Evolutionary conservation across 2,329 filamentous ascomycete genomes (phyloP), one percentile per base, ranked within the genome.

Genomic region (Mycogone perniciosa): DNA sequence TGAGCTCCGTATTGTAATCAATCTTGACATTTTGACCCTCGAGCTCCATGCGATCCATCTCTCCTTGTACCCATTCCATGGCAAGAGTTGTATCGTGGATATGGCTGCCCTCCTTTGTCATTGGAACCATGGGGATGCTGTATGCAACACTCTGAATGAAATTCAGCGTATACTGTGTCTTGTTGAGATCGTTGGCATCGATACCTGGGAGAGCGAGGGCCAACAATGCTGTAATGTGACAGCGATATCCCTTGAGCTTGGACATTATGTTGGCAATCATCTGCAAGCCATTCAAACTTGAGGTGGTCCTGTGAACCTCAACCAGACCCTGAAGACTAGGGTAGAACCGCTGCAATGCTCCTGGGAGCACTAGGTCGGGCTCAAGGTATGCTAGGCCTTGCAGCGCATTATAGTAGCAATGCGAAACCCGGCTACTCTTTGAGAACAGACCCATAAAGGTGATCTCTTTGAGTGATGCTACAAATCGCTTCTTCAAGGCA

Each of bases 401-500:
- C 45, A 99, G 76, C 1, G 92, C 89, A 45, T 88, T 90, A 57
- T 96, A 82, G 57, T 92, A 95, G 73, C 91, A 95, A 67, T 86
- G 91, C 64, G 96, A 90, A 3, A 93, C 86, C 45, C 90, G 91
- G 51, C 84, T 85, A 67, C 91, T 96, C 76, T 99, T 99, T 48
- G 91, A 88, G 67, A 96, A 99, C 45, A 99, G 86, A 30, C 93
- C 93, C 91, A 99, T 96, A 67, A 96, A 99, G 4, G 90, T 89
- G 44, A 96, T 92, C 58, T 99, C 93, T 57, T 86, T 85, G 56
- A 99, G 73, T 55, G 89, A 88, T 35, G 91, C 72, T 31, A 99
- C 93, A 64, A 99, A 97, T 42, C 93, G 85, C 62, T 78, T 82
- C 73, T 91, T 96, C 58, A 99, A 68, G n/a, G 82, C 83, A 31